Conservation (phyloP, 352 stramenopile genomes). For the Globisporangium nagaii region DNA sequence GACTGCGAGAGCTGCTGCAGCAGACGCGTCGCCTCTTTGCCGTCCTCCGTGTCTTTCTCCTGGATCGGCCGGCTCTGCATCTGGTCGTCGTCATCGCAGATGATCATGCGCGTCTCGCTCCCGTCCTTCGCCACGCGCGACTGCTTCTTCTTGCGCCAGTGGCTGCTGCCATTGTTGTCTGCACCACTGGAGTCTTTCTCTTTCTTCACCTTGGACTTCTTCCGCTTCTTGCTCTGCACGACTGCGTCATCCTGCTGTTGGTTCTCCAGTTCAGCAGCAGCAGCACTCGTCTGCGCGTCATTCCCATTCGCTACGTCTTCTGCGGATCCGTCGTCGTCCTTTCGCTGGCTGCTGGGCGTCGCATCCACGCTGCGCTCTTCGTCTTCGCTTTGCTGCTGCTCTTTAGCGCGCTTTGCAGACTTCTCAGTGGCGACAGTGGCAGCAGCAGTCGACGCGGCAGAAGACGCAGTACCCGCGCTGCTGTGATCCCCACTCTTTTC, state of each 20-base stretch:
- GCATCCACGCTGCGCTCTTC: not conserved
- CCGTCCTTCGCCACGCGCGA: slow-evolving; percentile 25
- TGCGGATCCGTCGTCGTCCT: not conserved
- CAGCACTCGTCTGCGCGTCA: not conserved
- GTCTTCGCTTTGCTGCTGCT: slow-evolving; percentile 1
- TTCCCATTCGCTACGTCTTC: not conserved
- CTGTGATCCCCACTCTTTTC: slow-evolving; percentile 9
- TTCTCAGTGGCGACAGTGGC: not conserved
- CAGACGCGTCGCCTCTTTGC: slow-evolving; percentile 65
- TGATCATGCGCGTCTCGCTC: slow-evolving; percentile 73
- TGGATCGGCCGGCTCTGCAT: slow-evolving; percentile 30
- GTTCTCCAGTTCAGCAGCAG: not conserved
- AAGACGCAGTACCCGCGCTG: not conserved
- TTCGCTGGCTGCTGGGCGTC: not conserved
- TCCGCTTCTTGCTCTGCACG: slow-evolving; percentile 14
- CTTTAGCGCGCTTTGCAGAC: not conserved
- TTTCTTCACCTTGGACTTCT: slow-evolving; percentile 10
- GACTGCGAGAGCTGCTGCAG: slow-evolving; percentile 63
- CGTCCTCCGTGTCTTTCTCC: slow-evolving; percentile 63
- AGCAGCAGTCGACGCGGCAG: not conserved
- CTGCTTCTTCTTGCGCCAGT: slow-evolving; percentile 9
- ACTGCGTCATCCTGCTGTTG: not conserved
- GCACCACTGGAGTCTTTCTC: not conserved
- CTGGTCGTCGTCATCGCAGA: slow-evolving; percentile 76
- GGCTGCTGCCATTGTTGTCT: not conserved